Percentiles rank a stretch among this genome's conserved stretches.
phyloP scores from a whole-genome alignment of 257 asterid genomes.

The Osmanthus fragrans region DNA sequence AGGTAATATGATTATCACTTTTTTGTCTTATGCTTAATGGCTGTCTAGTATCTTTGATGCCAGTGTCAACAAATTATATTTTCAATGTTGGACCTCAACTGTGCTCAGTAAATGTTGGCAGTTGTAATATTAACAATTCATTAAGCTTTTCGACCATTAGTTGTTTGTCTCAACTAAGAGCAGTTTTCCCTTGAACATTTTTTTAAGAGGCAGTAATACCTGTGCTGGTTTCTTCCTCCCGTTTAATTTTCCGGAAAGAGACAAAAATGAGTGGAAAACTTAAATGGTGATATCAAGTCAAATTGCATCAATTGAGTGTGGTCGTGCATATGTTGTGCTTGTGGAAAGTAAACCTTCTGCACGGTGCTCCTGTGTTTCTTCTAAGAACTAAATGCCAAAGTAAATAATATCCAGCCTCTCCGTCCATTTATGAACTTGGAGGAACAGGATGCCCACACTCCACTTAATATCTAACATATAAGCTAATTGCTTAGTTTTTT shows the following conservation, averaged over 20 bases:
- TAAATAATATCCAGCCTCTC: not conserved
- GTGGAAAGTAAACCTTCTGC: not conserved
- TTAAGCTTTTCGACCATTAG: not conserved
- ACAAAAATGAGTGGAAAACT: not conserved
- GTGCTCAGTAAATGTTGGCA: not conserved
- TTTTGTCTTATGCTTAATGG: constrained; percentile 16
- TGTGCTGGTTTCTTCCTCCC: not conserved
- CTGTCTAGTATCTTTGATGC: constrained; percentile 13
- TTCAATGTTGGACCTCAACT: not conserved
- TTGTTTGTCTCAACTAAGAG: not conserved
- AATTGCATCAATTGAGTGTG: not conserved
- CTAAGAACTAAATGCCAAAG: not conserved
- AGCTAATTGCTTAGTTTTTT: not conserved
- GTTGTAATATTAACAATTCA: not conserved
- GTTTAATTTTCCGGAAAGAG: not conserved
- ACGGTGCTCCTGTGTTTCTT: not conserved
- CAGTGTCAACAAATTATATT: not conserved
- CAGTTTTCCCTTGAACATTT: not conserved
- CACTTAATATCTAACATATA: not conserved
- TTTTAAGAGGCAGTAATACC: not conserved
- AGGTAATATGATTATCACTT: constrained; percentile 52
- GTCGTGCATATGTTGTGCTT: not conserved
- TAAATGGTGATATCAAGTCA: not conserved
- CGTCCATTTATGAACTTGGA: not conserved
- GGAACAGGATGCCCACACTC: not conserved